Evolutionary conservation across 768 basidiomycete species (phyloP).

Genomic region (Rhodotorula sphaerocarpa): DNA sequence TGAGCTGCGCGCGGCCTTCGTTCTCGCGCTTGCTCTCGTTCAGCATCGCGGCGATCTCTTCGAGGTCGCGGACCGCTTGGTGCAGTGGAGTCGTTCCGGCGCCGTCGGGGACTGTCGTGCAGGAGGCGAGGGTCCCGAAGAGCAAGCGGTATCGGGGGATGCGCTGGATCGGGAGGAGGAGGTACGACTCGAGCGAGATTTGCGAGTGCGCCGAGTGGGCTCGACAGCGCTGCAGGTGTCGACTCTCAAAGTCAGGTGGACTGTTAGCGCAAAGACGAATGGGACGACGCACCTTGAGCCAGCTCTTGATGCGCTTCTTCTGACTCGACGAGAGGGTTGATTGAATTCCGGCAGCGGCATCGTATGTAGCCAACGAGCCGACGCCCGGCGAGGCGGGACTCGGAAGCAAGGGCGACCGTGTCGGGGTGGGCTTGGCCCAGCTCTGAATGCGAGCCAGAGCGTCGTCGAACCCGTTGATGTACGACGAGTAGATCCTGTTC

Average conservation of each 20-base stretch:
- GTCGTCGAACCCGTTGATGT: constrained; percentile 97
- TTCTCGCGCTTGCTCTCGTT: constrained; percentile 96
- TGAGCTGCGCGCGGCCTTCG: constrained; percentile 80
- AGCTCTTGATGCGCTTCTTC: constrained; percentile 75
- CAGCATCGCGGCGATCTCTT: constrained; percentile 83
- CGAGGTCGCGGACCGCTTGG: constrained; percentile 75
- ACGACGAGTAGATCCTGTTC: constrained; percentile 78
- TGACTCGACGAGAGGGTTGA: constrained; percentile 61
- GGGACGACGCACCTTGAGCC: constrained; percentile 51
- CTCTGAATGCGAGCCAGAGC: constrained; percentile 76
- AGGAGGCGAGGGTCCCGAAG: constrained; percentile 50
- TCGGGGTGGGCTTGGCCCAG: constrained; percentile 52
- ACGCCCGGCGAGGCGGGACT: constrained; percentile 10
- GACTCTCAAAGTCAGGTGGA: too few species aligned
- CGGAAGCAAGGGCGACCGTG: not conserved
- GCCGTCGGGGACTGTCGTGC: not conserved
- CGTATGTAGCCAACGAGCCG: constrained; percentile 10
- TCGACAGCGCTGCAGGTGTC: constrained; percentile 62
- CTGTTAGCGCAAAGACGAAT: not conserved
- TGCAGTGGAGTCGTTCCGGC: constrained; percentile 58
- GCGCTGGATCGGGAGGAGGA: constrained; percentile 88
- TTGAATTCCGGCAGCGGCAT: constrained; percentile 4
- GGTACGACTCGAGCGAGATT: constrained; percentile 72
- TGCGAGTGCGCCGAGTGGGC: constrained; percentile 85
- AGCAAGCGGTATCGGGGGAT: constrained; percentile 93